These are phyloP conservation scores for Agaricus subrufescens DNA, from an alignment of 768 basidiomycete genomes.

Conservation along the genomic window DNA sequence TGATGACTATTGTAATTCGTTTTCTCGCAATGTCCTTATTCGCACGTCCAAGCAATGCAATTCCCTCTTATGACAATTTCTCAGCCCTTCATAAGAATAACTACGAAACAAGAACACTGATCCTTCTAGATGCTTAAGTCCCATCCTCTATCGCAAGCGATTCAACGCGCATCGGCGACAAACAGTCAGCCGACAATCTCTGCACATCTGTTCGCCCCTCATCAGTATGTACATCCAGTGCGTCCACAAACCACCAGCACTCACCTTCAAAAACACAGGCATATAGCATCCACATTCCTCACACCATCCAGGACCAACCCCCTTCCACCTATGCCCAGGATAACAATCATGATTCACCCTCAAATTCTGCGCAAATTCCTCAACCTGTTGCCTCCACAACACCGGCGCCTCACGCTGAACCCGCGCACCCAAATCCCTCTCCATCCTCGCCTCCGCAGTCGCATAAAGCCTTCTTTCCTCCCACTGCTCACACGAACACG, in stretches of 20 bases:
- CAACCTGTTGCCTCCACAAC: constrained; percentile 25
- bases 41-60: background rate
- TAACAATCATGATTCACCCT: constrained; percentile 52
- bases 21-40: background rate
- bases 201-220: constrained; percentile 9
- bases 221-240: background rate
- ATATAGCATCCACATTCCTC: constrained; percentile 39
- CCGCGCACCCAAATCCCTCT: constrained; percentile 29
- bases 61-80: background rate
- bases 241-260: constrained; percentile 15
- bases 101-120: background rate
- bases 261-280: constrained; percentile 44
- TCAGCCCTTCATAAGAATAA: background rate
- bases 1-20: background rate
- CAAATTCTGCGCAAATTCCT: constrained; percentile 29
- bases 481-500: constrained; percentile 59
- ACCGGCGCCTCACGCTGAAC: constrained; percentile 21
- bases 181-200: constrained; percentile 11
- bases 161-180: constrained; percentile 15
- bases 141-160: background rate
- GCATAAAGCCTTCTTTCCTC: constrained; percentile 43
- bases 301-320: constrained; percentile 40
- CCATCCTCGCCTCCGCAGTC: constrained; percentile 42
- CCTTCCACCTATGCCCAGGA: constrained; percentile 35
- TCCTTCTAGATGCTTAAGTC: background rate